Base-by-base conservation (phyloP, 2,329 filamentous ascomycete genomes). In the Cryoendolithus antarcticus region DNA sequence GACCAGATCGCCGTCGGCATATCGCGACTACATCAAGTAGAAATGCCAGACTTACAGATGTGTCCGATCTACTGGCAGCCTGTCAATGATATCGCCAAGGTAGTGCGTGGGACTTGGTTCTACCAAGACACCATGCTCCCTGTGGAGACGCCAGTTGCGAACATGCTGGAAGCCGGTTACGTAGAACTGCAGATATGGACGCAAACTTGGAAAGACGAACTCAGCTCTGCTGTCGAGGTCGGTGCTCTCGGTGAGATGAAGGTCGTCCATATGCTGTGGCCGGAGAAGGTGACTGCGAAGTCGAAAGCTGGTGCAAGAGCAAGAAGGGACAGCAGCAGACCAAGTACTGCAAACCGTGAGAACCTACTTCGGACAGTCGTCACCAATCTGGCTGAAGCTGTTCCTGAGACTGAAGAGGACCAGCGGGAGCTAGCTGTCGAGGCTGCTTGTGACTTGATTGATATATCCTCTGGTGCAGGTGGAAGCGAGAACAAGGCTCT, bases 1-100 rank as follows among this genome's bases (percentile, higher is more conserved):
- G 65, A 64, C 4, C 77, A 82, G 42, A 78, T 96, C 2, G 77
- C 86, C 3, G 89, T 96, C 1, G 91, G 91, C 0, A 70, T 91
- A 4, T 93, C 88, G n/a, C 75, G 86, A 48, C 67, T 98, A 42
- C 89, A 98, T 57, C 74, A 88, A 53, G 89, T 96, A 1, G 78
- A 83, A 42, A 69, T 96, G 50, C 86, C 89, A 13, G 74, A 74
- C 38, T 64, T 93, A 28, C 41, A 67, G 53, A 93, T 98, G 86
- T 85, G 88, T 59, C 91, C 91, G 0, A 95, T 96, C 43, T 98
- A 98, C 58, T 98, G 91, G 91, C 88, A 82, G 11, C 89, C 91
- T 6, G 73, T 96, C 27, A 86, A 93, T 52, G 91, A 96, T 54
- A 74, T 93, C 27, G 81, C 85, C 5, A 70, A 78, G 29, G 86